Evolutionary conservation across 768 basidiomycete species (phyloP), one percentile per base, ranked within the genome.

Genomic region (Calocera cornea): DNA sequence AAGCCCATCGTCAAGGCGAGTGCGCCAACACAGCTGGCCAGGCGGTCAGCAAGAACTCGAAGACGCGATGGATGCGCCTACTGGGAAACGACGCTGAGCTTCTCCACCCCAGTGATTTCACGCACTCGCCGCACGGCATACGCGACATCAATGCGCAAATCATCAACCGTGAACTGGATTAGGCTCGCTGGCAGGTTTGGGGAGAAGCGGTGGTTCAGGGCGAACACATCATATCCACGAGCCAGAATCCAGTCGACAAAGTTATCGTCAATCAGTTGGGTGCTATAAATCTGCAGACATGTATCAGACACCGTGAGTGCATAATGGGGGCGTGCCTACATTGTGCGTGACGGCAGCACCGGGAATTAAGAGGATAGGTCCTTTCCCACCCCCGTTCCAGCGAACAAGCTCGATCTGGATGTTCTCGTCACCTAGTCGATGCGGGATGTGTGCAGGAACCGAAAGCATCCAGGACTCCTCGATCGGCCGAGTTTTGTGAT

Each of bases 211-310:
- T 47, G 41, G 27, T 29, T 29, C 36, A 66, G 41, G 2, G 65
- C 34, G 65, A 49, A 66, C 36, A 41, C 44, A 27, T 49, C 29
- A 34, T 66, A 66, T 2, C 65, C 65, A 10, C 41, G 41, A 5
- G 16, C 17, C 40, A 49, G 44, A 34, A 66, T 47, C 41, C 49
- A 49, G 41, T 66, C 65, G 41, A 66, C 44, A 19, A 47, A 47
- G 24, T 47, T 47, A 24, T 47, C 44, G 19, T 47, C 19, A 19
- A 47, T 47, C 44, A 47, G 16, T 19, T 47, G 44, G 7, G 44
- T 47, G 44, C 44, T 47, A 19, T 8, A 47, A 19, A 47, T 47
- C 44, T 47, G 19, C 24, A 19, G 19, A 8, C 40, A 19, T 5
- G 16, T 19, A 47, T 17, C 44, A 19, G 44, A 47, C 19, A 47